Base-by-base conservation (phyloP, 2,329 filamentous ascomycete genomes). In the Arthrobotrys megalospora region DNA sequence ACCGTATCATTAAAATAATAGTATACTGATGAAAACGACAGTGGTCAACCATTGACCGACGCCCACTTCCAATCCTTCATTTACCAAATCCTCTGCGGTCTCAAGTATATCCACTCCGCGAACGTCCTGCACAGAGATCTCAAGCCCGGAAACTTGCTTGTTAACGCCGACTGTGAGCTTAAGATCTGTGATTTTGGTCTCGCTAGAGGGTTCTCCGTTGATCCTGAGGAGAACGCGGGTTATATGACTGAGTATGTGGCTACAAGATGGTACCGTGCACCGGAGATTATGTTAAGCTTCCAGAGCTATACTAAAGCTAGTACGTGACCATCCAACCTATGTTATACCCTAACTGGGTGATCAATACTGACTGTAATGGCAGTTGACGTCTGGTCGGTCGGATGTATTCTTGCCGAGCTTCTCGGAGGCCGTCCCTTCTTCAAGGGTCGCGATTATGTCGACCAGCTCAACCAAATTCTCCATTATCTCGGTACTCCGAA, bases 211-310 rank as follows among this genome's bases (percentile, higher is more conserved):
- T 98, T 99, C 87, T 97, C 94, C 2, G 91, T 97, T 83, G 95
- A 98, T 81, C 96, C 96, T 0, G 93, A 99, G 85, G 95, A 99
- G 86, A 98, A 98, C 84, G 96, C 96, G 16, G 96, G 96, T 21
- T 99, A 98, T 86, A 98, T 99, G 96, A 99, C 96, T 10, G 96
- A 99, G 86, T 99, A 99, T 83, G 96, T 99, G 70, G 96, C 96
- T 63, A 99, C 96, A 65, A 90, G 96, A 87, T 99, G 96, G 96
- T 99, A 99, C 85, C 92, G 96, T 86, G 96, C 96, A 2, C 96
- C 96, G 4, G 96, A 99, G 85, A 99, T 99, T 82, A 99, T 99
- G 96, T 87, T 99, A 85, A 97, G 94, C 87, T 99, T 99, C 90
- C 95, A 98, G 86, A 97, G 94, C 87, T 99, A 99, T 86, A 99